These are phyloP conservation scores for Chrysopogon serrulatus DNA, from an alignment of 176 grass and related monocot genomes.

Conservation along the genomic window DNA sequence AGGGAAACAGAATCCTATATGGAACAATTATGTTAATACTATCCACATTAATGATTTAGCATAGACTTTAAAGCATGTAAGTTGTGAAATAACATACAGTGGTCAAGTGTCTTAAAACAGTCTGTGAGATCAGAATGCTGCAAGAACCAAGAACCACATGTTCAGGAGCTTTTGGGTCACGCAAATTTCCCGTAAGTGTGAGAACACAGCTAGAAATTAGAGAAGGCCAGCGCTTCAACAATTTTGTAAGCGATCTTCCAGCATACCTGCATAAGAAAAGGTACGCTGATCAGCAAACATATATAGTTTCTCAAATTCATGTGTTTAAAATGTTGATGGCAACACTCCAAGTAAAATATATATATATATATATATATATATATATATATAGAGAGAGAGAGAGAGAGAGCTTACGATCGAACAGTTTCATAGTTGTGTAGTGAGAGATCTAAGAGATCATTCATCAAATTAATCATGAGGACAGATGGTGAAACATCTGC, in stretches of 20 bases:
- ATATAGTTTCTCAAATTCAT: constrained; percentile 1
- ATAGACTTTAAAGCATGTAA: neutral
- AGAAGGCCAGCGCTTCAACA: constrained; percentile 85
- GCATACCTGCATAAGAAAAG: constrained; percentile 55
- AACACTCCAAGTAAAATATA: constrained; percentile 17
- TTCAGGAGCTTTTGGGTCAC: constrained; percentile 62
- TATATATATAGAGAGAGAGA: neutral
- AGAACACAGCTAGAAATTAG: constrained; percentile 73
- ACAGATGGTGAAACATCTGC: constrained; percentile 62
- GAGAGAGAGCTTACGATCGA: constrained; percentile 61
- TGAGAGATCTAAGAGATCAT: constrained; percentile 91
- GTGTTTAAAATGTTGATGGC: neutral
- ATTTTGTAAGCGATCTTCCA: constrained; percentile 75
- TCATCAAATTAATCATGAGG: constrained; percentile 65
- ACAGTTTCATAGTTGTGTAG: constrained; percentile 97
- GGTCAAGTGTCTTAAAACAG: constrained; percentile 74
- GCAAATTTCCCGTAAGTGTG: constrained; percentile 55
- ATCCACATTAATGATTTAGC: constrained; percentile 13
- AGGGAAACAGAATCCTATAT: constrained; percentile 70
- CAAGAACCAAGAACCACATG: constrained; percentile 89
- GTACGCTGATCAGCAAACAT: neutral
- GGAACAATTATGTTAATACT: constrained; percentile 29
- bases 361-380: no score
- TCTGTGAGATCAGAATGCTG: constrained; percentile 62
- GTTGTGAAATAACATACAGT: constrained; percentile 44